Conservation (phyloP, 768 basidiomycete species). For the Boletales sp. region DNA sequence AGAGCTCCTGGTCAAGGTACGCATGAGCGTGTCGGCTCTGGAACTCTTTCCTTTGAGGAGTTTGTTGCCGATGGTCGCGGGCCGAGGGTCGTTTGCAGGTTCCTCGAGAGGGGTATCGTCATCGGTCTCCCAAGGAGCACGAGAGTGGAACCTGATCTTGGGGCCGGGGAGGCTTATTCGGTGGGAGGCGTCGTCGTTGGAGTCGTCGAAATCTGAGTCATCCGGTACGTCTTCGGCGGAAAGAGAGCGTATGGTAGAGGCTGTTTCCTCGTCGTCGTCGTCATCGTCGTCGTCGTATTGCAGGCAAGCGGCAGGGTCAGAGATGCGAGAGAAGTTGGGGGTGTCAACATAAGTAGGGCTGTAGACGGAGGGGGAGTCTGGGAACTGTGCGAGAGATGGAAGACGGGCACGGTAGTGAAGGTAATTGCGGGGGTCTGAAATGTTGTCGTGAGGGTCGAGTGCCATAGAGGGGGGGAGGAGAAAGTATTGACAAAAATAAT, state of each 20-base stretch:
- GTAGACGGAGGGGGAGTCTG: slow-evolving; percentile 71
- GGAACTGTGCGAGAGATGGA: slow-evolving; percentile 53
- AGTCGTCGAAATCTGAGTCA: slow-evolving; percentile 33
- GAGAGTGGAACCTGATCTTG: slow-evolving; percentile 78
- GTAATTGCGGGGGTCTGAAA: slow-evolving; percentile 47
- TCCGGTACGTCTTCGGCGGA: slow-evolving; percentile 33
- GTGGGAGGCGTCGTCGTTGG: slow-evolving; percentile 42
- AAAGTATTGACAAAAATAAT: too few species aligned
- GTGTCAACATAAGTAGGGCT: slow-evolving; percentile 48
- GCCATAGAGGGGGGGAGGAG: background rate
- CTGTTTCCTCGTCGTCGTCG: slow-evolving; percentile 44
- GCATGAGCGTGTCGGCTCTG: slow-evolving; percentile 38
- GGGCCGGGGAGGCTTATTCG: slow-evolving; percentile 77
- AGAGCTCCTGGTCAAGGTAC: slow-evolving; percentile 43
- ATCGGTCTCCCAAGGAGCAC: slow-evolving; percentile 77
- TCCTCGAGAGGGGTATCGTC: slow-evolving; percentile 46
- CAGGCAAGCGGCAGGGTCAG: slow-evolving; percentile 47
- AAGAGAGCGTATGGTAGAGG: slow-evolving; percentile 24
- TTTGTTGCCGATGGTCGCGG: slow-evolving; percentile 28
- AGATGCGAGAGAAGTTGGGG: slow-evolving; percentile 35
- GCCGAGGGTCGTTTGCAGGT: slow-evolving; percentile 35
- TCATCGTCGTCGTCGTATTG: slow-evolving; percentile 46
- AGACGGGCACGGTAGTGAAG: slow-evolving; percentile 38
- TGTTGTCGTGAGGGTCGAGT: slow-evolving; percentile 39
- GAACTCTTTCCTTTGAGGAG: slow-evolving; percentile 23